Evolutionary conservation across 768 basidiomycete genomes (phyloP), one percentile per base, ranked within the genome.

Genomic region (Hirschioporus abietinus): DNA sequence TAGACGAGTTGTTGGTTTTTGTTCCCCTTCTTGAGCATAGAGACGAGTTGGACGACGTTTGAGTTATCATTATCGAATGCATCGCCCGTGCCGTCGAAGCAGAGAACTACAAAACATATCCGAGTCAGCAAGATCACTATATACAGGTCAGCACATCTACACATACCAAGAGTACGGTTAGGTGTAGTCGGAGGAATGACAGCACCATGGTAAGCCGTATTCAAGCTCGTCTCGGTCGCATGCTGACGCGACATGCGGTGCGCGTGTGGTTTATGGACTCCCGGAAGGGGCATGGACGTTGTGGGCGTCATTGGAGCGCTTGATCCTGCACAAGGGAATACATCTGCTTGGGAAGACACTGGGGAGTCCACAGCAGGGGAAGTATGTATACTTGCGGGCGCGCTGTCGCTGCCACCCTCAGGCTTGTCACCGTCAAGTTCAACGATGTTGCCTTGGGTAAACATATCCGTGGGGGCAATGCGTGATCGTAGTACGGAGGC

Each of bases 31-130:
- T 85, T 87, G 67, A 91, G 74, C 83, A 88, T 83, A 4, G 87
- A 83, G 71, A 90, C 86, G 64, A 91, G 78, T 66, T 88, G 84
- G 42, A 91, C 80, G 65, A 91, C 81, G 68, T 91, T 91, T 15
- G 90, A 91, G 71, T 91, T 91, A 69, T 90, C 87, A 34, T 80
- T 72, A 69, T 88, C 86, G 70, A 91, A 91, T 71, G 88, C 86
- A 74, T 89, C 86, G 2, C 87, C 86, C 7, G 84, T 85, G 20
- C 84, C 88, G 70, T 92, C 91, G 68, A 92, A 92, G 73, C 90
- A 92, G 1, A 92, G 80, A 1, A 92, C 82, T 52, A 20, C 2
- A 52, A 20, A 52, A 15, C 12, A 72, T 62, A 9, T 64, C 68
- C 10, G 71, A 52, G 42, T 67, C 35, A 52, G 42, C 12, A 15